Evolutionary conservation across 1,139 yeast genomes (phyloP).

Genomic region (Taphrina deformans): DNA sequence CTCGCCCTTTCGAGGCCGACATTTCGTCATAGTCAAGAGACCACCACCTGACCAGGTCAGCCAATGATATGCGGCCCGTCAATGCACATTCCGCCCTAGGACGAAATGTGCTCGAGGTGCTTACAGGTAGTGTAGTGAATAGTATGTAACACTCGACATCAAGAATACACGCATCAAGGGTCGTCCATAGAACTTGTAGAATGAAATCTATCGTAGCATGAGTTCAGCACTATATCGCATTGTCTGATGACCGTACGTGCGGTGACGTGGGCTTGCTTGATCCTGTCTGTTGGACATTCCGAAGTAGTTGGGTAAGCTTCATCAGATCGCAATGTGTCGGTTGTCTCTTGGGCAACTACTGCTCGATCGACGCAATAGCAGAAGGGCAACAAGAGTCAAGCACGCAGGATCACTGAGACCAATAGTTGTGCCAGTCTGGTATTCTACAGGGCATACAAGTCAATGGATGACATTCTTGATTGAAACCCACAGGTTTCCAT

Average conservation of each 20-base stretch:
- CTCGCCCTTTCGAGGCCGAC: constrained; percentile 16
- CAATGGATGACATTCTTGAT: too few relatives aligned
- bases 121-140: constrained; percentile 27
- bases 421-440: too few relatives aligned
- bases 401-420: too few relatives aligned
- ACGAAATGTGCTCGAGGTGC: not conserved
- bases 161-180: constrained; percentile 26
- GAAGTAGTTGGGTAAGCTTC: not conserved
- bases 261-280: not conserved
- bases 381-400: too few relatives aligned
- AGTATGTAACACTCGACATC: constrained; percentile 30
- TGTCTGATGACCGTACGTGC: not conserved
- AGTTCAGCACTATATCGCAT: not conserved
- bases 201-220: constrained; percentile 6
- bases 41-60: constrained; percentile 32
- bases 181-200: constrained; percentile 26
- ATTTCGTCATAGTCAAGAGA: constrained; percentile 29
- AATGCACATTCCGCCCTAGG: too few relatives aligned
- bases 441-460: too few relatives aligned
- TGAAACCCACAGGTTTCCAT: not conserved
- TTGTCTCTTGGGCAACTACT: too few relatives aligned
- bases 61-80: too few relatives aligned
- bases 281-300: not conserved
- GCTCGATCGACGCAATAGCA: too few relatives aligned
- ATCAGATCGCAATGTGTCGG: too few relatives aligned